Evolutionary conservation across 129 eudicot genomes (phyloP).

Genomic region (Lactuca saligna): DNA sequence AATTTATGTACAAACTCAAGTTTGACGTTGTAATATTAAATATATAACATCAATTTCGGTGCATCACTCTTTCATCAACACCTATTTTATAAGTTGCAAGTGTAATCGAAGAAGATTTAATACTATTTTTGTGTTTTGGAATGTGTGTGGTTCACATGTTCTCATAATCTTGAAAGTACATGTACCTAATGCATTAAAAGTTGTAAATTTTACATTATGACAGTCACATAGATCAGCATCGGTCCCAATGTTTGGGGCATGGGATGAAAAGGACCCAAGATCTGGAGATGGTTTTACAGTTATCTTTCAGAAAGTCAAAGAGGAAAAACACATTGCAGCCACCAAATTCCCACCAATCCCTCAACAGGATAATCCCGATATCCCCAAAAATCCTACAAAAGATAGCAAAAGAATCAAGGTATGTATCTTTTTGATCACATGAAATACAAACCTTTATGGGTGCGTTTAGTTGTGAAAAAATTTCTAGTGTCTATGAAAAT

Average conservation of each 20-base stretch:
- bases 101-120: not conserved
- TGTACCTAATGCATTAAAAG: too few species aligned
- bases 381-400: conserved; percentile 26
- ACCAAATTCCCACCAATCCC: conserved; percentile 57
- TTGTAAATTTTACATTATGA: not conserved
- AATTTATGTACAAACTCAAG: too few species aligned
- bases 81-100: too few species aligned
- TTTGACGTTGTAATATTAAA: too few species aligned
- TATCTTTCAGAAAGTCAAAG: conserved; percentile 70
- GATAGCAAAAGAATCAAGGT: conserved; percentile 43
- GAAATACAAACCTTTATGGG: not conserved
- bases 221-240: conserved; percentile 73
- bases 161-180: not conserved
- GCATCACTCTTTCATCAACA: too few species aligned
- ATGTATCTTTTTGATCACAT: not conserved
- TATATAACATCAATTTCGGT: too few species aligned
- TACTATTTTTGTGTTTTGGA: not conserved
- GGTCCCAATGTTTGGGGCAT: conserved; percentile 83
- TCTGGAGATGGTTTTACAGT: conserved; percentile 79
- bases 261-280: conserved; percentile 69
- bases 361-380: conserved; percentile 31
- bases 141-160: not conserved
- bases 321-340: conserved; percentile 72
- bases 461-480: too few species aligned
- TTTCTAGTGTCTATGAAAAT: too few species aligned